These are phyloP conservation scores for Thermochaetoides thermophila DNA, from an alignment of 495 filamentous ascomycete species.

Conservation along the genomic window DNA sequence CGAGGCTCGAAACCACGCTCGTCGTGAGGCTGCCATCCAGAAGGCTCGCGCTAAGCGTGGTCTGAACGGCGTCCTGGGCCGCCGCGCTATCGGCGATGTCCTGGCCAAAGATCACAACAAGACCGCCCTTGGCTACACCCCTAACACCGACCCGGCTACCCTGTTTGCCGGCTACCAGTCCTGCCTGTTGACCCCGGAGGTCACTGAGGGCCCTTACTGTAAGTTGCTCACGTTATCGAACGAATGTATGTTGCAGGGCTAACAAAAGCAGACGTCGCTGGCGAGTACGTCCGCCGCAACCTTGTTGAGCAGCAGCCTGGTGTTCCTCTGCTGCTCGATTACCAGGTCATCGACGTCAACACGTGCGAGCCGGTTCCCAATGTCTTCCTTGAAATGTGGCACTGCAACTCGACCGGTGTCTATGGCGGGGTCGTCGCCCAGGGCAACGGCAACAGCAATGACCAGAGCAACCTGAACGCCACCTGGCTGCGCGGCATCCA, in stretches of 20 bases:
- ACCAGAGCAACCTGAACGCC: conserved; percentile 29
- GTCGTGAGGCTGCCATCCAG: conserved; percentile 21
- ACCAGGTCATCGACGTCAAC: conserved; percentile 43
- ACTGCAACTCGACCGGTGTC: conserved; percentile 32
- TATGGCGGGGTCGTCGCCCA: conserved; percentile 40
- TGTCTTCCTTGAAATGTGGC: conserved; percentile 48
- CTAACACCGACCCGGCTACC: conserved; percentile 25
- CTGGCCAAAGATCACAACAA: conserved; percentile 27
- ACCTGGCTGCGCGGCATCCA: conserved; percentile 40
- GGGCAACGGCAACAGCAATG: conserved; percentile 32
- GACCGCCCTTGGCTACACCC: conserved; percentile 26
- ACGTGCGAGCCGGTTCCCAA: conserved; percentile 42
- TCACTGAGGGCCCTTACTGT: conserved; percentile 42
- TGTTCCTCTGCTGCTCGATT: conserved; percentile 41
- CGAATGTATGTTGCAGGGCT: no score
- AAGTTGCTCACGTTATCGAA: conserved; percentile 7
- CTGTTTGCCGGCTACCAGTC: conserved; percentile 39
- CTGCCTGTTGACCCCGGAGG: conserved; percentile 39
- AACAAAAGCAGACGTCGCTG: conserved; percentile 25
- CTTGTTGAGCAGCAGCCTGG: conserved; percentile 41
- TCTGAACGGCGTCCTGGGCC: no score
- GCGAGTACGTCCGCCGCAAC: conserved; percentile 38
- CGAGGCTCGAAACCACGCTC: conserved; percentile 28
- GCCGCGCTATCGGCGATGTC: conserved; percentile 21
- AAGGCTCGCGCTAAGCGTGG: conserved; percentile 12